phyloP scores from a whole-genome alignment of 108 stramenopile genomes.

The Stephanodiscus minutulus region DNA sequence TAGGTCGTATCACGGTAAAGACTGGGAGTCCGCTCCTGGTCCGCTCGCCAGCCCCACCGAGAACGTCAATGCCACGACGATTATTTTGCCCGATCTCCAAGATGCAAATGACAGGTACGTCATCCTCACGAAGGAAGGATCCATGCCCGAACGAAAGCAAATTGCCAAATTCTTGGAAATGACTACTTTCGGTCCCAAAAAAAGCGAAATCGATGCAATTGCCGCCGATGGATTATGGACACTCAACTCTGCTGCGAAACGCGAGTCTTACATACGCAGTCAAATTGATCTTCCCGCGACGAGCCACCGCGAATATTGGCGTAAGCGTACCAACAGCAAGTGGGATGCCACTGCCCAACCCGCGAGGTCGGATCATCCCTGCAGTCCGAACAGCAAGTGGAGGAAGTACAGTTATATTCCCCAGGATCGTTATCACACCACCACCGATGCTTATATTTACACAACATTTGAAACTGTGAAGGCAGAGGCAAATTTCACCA shows the following conservation, averaged over 20 bases:
- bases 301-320: slow-evolving; percentile 53
- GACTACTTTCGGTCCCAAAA: slow-evolving; percentile 59
- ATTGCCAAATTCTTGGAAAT: slow-evolving; percentile 62
- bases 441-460: slow-evolving; percentile 1
- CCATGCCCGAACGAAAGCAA: slow-evolving; percentile 14
- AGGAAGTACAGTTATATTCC: slow-evolving; percentile 39
- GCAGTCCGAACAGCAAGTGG: slow-evolving; percentile 39
- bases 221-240: slow-evolving; percentile 30
- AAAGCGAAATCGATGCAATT: slow-evolving; percentile 34
- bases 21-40: slow-evolving; percentile 66
- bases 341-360: slow-evolving; percentile 34
- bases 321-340: slow-evolving; percentile 39
- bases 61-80: slow-evolving; percentile 4
- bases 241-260: not conserved
- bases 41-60: slow-evolving; percentile 17
- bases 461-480: slow-evolving; percentile 43
- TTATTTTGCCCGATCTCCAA: slow-evolving; percentile 4
- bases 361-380: slow-evolving; percentile 51
- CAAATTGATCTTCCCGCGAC: slow-evolving; percentile 41
- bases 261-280: slow-evolving; percentile 19
- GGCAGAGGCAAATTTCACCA: slow-evolving; percentile 18
- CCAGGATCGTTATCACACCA: slow-evolving; percentile 30
- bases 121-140: slow-evolving; percentile 29
- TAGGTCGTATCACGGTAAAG: slow-evolving; percentile 63
- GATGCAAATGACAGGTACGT: slow-evolving; percentile 19